Evolutionary conservation across 768 basidiomycete genomes (phyloP), one percentile per base, ranked within the genome.

Genomic region (Tricholoma bakamatsutake): DNA sequence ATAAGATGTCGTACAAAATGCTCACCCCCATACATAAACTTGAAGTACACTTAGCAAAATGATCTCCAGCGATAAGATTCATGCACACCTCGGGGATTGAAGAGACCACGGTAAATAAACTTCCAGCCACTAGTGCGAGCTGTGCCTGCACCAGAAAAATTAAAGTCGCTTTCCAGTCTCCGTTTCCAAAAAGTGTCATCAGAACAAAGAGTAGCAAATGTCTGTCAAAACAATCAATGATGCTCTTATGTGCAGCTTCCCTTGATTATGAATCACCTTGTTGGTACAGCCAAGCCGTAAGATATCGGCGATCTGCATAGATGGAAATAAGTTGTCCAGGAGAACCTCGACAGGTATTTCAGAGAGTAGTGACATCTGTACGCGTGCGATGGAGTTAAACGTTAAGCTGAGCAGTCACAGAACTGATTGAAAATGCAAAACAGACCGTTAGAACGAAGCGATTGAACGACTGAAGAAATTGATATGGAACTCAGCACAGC

Each of bases 161-260:
- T 90, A 74, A 84, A 93, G 65, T 94, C 93, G 31, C 69, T 67
- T 30, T 76, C 66, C 8, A 90, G 71, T 57, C 81, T 87, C 28
- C 80, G 76, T 65, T 83, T 85, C 93, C 93, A 95, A 57, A 93
- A 77, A 0, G 83, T 84, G 55, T 91, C 87, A 64, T 93, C 90
- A 11, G 78, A 73, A 64, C 80, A 81, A 24, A 88, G 62, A 11
- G 68, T 59, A 46, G 81, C 76, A 64, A 92, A 88, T 66, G 79
- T 78, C 76, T 78, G 62, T 49, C 45, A 31, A 46, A 48, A 35
- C 42, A n/a, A 17, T 48, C 46, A 48, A 30, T 8, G 15, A 48
- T 30, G n/a, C 28, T 30, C 46, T 1, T 48, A 17, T 6, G 31
- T 31, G 18, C 9, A 31, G 15, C 7, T 17, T 9, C 28, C 28